A percentile compares a stretch with the other conserved stretches of the same genome.
Conservation (phyloP, 441 rosid species). For the Erodium trifolium region DNA sequence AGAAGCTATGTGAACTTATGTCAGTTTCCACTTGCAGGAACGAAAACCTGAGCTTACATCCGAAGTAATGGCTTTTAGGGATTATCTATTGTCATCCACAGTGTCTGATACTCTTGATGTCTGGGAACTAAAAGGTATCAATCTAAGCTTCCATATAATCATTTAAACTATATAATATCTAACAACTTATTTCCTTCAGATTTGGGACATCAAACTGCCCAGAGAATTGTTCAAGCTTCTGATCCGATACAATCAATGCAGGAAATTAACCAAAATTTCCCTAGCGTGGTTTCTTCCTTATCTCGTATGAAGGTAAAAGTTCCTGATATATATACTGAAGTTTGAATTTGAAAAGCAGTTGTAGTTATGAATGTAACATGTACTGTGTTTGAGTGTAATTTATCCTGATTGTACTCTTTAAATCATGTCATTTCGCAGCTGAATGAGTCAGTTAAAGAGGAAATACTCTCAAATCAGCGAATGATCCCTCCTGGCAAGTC, state of each 20-base stretch:
- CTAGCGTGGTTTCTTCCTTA: slow-evolving; percentile 88
- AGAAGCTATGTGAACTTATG: slow-evolving; percentile 17
- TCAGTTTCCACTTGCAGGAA: slow-evolving; percentile 44
- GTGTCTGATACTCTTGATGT: slow-evolving; percentile 93
- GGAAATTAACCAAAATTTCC: slow-evolving; percentile 97
- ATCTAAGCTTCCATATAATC: slow-evolving; percentile 11
- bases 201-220: slow-evolving; percentile 98
- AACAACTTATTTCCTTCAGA: slow-evolving; percentile 44
- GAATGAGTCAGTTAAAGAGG: slow-evolving; percentile 84
- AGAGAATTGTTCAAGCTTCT: slow-evolving; percentile 91
- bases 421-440: slow-evolving; percentile 46
- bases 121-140: slow-evolving; percentile 94
- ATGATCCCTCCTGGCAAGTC: slow-evolving; percentile 98
- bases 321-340: not conserved
- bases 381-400: slow-evolving; percentile 7
- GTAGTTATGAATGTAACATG: slow-evolving; percentile 11
- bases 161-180: slow-evolving; percentile 15
- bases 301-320: slow-evolving; percentile 88
- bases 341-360: slow-evolving; percentile 12
- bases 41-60: slow-evolving; percentile 86
- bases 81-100: slow-evolving; percentile 80
- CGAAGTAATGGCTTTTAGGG: slow-evolving; percentile 93
- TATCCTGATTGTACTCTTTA: slow-evolving; percentile 11
- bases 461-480: slow-evolving; percentile 87
- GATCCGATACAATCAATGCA: slow-evolving; percentile 96